Percentiles rank a stretch among this genome's conserved stretches.
These are phyloP conservation scores for Fusarium dlaminii DNA, from an alignment of 2,329 filamentous ascomycete species.

Conservation along the genomic window DNA sequence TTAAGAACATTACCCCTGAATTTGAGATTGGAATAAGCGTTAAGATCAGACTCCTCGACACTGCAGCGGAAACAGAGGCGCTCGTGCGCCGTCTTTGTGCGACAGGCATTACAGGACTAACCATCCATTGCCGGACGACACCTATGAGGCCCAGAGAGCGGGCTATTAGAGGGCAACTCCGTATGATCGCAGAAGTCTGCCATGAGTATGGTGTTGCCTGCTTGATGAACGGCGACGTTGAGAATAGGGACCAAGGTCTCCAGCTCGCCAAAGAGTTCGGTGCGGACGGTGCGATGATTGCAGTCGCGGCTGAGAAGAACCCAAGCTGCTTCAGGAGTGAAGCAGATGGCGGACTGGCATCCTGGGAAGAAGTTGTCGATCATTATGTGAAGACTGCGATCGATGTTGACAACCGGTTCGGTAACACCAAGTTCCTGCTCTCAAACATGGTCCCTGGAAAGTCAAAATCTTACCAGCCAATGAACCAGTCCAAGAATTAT, in stretches of 20 bases:
- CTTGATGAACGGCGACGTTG: conserved; percentile 95
- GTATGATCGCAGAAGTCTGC: conserved; percentile 84
- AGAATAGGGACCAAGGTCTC: conserved; percentile 75
- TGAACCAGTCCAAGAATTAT: conserved; percentile 77
- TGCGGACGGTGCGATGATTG: conserved; percentile 98
- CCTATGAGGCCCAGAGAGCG: conserved; percentile 92
- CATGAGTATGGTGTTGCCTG: conserved; percentile 88
- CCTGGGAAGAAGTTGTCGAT: conserved; percentile 81
- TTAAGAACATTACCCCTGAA: conserved; percentile 77
- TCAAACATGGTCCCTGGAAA: conserved; percentile 88
- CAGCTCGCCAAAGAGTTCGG: conserved; percentile 79
- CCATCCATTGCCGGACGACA: conserved; percentile 94
- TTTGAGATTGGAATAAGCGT: conserved; percentile 94
- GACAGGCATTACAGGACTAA: conserved; percentile 92
- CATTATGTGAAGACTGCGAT: conserved; percentile 79
- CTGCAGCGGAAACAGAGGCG: conserved; percentile 76
- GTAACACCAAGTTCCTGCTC: conserved; percentile 93
- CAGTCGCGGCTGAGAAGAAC: conserved; percentile 90
- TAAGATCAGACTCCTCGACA: conserved; percentile 90
- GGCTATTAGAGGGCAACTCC: conserved; percentile 85
- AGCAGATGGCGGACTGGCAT: conserved; percentile 73
- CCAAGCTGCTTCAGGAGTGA: conserved; percentile 82
- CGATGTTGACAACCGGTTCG: conserved; percentile 84
- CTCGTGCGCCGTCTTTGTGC: conserved; percentile 81
- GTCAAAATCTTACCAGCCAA: conserved; percentile 66